phyloP scores from a whole-genome alignment of 2,329 filamentous ascomycete species.

The Verruconis gallopava region DNA sequence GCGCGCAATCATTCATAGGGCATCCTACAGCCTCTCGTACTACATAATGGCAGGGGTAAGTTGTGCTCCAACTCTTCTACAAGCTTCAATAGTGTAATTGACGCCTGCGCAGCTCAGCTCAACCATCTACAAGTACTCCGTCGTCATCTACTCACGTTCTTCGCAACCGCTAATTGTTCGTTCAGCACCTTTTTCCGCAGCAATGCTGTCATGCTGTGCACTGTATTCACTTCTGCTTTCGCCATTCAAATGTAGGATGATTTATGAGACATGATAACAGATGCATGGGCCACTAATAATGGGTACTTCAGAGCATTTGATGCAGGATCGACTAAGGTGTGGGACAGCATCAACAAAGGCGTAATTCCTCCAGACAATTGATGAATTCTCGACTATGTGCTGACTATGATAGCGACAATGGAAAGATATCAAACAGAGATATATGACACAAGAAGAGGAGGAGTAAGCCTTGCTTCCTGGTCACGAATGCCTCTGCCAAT shows the following conservation, averaged over 20 bases:
- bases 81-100: constrained; percentile 17
- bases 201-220: constrained; percentile 77
- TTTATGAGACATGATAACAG: too few species aligned
- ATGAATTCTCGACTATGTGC: not conserved
- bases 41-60: constrained; percentile 50
- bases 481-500: too few species aligned
- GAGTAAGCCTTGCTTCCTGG: constrained; percentile 44
- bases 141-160: constrained; percentile 14
- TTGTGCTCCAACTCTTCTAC: constrained; percentile 14
- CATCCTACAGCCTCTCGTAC: too few species aligned
- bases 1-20: too few species aligned
- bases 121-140: constrained; percentile 41
- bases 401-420: constrained; percentile 70
- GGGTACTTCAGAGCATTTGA: constrained; percentile 59
- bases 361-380: constrained; percentile 44
- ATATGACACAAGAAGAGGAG: constrained; percentile 58
- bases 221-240: constrained; percentile 80
- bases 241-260: constrained; percentile 79
- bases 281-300: constrained; percentile 10
- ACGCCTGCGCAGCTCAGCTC: constrained; percentile 31
- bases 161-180: constrained; percentile 20
- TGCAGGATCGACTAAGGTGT: constrained; percentile 66
- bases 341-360: constrained; percentile 83
- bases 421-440: constrained; percentile 95
- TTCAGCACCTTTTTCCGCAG: constrained; percentile 68